A percentile compares a stretch with the other conserved stretches of the same genome.
These are phyloP conservation scores for Parmales sp. DNA, from an alignment of 108 stramenopile species.

Conservation along the genomic window DNA sequence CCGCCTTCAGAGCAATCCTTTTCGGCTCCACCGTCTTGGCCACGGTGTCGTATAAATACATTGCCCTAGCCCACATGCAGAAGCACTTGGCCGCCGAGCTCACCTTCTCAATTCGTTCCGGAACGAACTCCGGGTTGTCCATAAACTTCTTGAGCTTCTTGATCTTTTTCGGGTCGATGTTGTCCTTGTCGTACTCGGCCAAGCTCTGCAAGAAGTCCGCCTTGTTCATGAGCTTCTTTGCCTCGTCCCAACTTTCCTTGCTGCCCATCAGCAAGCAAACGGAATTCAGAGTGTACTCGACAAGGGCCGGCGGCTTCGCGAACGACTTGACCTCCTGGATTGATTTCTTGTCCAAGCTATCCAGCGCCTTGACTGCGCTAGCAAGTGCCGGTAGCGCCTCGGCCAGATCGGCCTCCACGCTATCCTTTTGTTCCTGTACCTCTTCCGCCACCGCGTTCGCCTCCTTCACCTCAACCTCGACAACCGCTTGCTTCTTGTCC, in stretches of 20 bases:
- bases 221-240: constrained; percentile 39
- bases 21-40: constrained; percentile 46
- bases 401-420: constrained; percentile 45
- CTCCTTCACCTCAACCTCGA: constrained; percentile 32
- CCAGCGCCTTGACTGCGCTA: constrained; percentile 35
- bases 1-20: constrained; percentile 34
- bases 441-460: constrained; percentile 36
- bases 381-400: constrained; percentile 49
- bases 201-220: constrained; percentile 38
- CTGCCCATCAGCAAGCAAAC: constrained; percentile 50
- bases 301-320: constrained; percentile 44
- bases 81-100: constrained; percentile 45
- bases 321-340: constrained; percentile 54
- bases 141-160: constrained; percentile 37
- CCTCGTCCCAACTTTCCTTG: constrained; percentile 50
- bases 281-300: constrained; percentile 36
- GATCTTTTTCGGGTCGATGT: constrained; percentile 41
- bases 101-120: constrained; percentile 37
- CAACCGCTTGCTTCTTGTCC: constrained; percentile 37
- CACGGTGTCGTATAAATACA: constrained; percentile 48
- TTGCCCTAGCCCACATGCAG: constrained; percentile 50
- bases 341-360: constrained; percentile 33
- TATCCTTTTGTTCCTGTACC: constrained; percentile 14
- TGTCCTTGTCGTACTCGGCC: constrained; percentile 43
- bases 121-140: constrained; percentile 34